Base-by-base conservation (phyloP, 2,329 filamentous ascomycete species). In the Sporothrix pseudoabietina region DNA sequence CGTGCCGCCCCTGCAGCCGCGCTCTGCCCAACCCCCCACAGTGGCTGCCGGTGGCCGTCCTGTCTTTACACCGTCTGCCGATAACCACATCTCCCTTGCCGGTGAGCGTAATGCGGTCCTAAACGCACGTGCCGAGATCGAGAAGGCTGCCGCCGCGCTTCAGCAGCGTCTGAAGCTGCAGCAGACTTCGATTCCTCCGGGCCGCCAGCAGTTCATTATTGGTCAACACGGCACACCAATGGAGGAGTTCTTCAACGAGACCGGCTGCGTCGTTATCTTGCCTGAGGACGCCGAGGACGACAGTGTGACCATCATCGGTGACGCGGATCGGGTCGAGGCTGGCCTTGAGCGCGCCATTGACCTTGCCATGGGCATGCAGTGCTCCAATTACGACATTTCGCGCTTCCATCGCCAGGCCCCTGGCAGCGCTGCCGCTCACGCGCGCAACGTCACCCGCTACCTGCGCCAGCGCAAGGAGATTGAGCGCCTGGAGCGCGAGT, bases 181-280 rank as follows among this genome's bases (percentile, higher is more conserved):
- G 77, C 91, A 97, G 81, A 85, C 94, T 57, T 88, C 91, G 6
- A 93, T 98, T 77, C 92, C 95, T 81, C 91, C 91, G 75, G 94
- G 93, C 68, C 90, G 94, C 70, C 96, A 98, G 81, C 94, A 97
- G 81, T 98, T 98, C 85, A 96, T 99, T 79, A 90, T 97, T 76
- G 95, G 95, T 70, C 90, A 95, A 75, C 88, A 91, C 75, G 94
- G 93, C 75, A 88, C 92, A 75, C 90, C 93, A 22, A 86, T 93
- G 47, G 90, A 98, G 73, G 90, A 97, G 63, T 98, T 99, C 85
- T 90, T 98, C 76, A 87, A 90, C 63, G 90, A 97, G 79, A 98
- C 96, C 73, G 95, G 95, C 75, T 99, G 96, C 82, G 89, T 92
- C 59, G 91, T 98, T 74, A 88, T 98, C 73, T 83, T 98, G 63